Conservation (phyloP, 257 asterid genomes). For the Nyctanthes arbortristis region DNA sequence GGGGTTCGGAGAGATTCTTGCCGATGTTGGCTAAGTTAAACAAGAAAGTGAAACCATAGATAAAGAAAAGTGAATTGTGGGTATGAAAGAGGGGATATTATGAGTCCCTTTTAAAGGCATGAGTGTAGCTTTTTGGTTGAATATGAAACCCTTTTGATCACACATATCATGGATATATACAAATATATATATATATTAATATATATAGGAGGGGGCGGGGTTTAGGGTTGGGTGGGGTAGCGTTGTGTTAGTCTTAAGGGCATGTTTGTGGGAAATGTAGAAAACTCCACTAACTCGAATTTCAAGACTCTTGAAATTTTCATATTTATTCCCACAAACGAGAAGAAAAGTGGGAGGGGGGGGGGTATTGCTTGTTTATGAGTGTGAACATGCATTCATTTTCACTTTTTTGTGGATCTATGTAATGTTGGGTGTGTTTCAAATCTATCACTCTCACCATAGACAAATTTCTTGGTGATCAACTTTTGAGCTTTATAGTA, state of each 20-base stretch:
- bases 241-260: slow-evolving; percentile 33
- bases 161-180: background rate
- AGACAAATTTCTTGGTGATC: slow-evolving; percentile 29
- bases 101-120: slow-evolving; percentile 55
- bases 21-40: slow-evolving; percentile 14
- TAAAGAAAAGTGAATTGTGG: slow-evolving; percentile 21
- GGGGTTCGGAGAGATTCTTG: slow-evolving; percentile 4
- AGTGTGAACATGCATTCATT: slow-evolving; percentile 27
- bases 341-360: slow-evolving; percentile 34
- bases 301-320: slow-evolving; percentile 45
- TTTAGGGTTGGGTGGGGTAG: background rate
- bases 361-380: slow-evolving; percentile 31
- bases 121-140: slow-evolving; percentile 32
- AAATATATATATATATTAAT: background rate
- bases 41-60: slow-evolving; percentile 15
- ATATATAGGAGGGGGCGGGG: background rate
- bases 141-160: slow-evolving; percentile 7
- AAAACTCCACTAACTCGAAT: slow-evolving; percentile 44
- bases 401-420: slow-evolving; percentile 21
- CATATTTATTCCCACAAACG: slow-evolving; percentile 30
- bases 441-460: slow-evolving; percentile 28
- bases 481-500: slow-evolving; percentile 40
- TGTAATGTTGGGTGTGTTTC: slow-evolving; percentile 19
- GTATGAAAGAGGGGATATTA: slow-evolving; percentile 28
- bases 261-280: slow-evolving; percentile 44